Evolutionary conservation across 495 filamentous ascomycete species (phyloP), one percentile per base, ranked within the genome.

Genomic region (Talaromyces proteolyticus): DNA sequence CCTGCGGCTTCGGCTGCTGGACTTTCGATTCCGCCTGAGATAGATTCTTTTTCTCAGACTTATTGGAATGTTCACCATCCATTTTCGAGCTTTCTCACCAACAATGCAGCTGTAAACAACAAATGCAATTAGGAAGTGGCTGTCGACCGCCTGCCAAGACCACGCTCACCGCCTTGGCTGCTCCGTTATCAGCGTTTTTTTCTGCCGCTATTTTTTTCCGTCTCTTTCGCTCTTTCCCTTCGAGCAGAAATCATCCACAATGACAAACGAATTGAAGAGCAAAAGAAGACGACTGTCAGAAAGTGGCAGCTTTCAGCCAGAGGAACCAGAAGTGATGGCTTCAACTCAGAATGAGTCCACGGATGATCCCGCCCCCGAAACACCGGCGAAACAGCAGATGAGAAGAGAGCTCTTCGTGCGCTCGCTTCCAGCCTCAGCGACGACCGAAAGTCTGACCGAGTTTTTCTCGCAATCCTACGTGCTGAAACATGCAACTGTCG

Each of bases 401-500:
- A 67, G 82, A 48, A 74, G 84, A 45, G 87, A 89, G 10, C 81
- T 99, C 53, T 99, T 97, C 72, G 84, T 99, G 54, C 86, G 91
- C 57, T 91, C 87, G 24, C 79, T 99, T 36, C 83, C 90, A 6
- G 72, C 82, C 37, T 78, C 74, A 18, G 80, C 81, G 14, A 96
- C 94, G n/a, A 84, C 82, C 60, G 91, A 96, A 51, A 75, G 73
- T 38, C 77, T 99, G 25, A 85, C 89, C 39, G 82, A 87, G 52
- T 81, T 86, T 67, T 99, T 99, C 68, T 99, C 93, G 4, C 82
- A 96, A 65, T 83, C 86, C 47, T 96, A 89, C 61, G 89, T 95
- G 19, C 77, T 97, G 62, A 96, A 95, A 63, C 93, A 97, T 66
- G 92, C 92, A 45, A 86, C 85, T 4, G 89, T 90, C 11, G 88